phyloP scores from a whole-genome alignment of 768 basidiomycete species.

The Russula abietina region DNA sequence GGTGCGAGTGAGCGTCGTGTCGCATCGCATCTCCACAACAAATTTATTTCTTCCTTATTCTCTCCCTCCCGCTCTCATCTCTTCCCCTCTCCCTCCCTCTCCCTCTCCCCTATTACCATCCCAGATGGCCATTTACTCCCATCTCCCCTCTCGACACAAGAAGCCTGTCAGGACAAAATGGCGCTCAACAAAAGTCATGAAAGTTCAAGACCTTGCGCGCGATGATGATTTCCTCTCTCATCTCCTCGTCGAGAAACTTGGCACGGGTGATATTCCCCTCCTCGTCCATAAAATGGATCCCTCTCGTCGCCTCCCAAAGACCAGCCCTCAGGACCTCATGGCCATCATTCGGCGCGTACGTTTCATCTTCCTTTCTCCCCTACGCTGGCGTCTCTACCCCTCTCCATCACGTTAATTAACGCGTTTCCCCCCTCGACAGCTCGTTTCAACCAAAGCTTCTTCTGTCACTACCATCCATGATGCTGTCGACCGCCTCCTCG shows the following conservation, averaged over 20 bases:
- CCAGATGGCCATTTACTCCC: slow-evolving; percentile 10
- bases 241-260: slow-evolving; percentile 83
- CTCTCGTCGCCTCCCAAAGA: slow-evolving; percentile 68
- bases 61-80: slow-evolving; percentile 6
- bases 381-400: slow-evolving; percentile 19
- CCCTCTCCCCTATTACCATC: slow-evolving; percentile 7
- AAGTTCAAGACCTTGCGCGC: slow-evolving; percentile 81
- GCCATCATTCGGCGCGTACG: slow-evolving; percentile 71
- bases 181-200: slow-evolving; percentile 86
- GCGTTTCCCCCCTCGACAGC: slow-evolving; percentile 36
- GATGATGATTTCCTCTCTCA: slow-evolving; percentile 91
- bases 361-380: slow-evolving; percentile 21
- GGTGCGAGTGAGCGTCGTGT: neutral
- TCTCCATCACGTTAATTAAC: slow-evolving; percentile 20
- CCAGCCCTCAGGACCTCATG: slow-evolving; percentile 61
- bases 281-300: slow-evolving; percentile 89
- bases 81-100: neutral
- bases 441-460: slow-evolving; percentile 51
- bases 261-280: slow-evolving; percentile 72
- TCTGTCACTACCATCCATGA: slow-evolving; percentile 55
- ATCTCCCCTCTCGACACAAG: neutral
- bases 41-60: slow-evolving; percentile 6
- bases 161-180: slow-evolving; percentile 34
- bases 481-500: slow-evolving; percentile 73
- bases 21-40: neutral